Evolutionary conservation across 345 rosid genomes (phyloP).

Genomic region (Eucalyptus brandiana): DNA sequence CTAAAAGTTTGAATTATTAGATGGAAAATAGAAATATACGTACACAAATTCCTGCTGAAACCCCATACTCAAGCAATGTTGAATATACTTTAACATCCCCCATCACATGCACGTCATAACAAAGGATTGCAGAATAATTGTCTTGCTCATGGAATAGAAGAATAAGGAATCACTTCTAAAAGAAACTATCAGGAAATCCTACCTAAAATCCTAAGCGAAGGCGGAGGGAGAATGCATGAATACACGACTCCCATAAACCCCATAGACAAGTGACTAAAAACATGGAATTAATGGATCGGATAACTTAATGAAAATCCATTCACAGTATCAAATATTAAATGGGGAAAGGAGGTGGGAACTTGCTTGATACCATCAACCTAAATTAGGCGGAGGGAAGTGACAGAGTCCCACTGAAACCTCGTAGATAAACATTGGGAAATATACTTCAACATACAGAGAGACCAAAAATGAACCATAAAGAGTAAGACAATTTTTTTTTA

Average conservation of each 20-base stretch:
- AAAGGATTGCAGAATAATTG: not conserved
- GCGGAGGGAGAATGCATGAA: not conserved
- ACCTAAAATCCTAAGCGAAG: not conserved
- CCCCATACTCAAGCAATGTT: not conserved
- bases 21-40: not conserved
- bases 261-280: not conserved
- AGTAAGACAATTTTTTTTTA: not conserved
- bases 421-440: not conserved
- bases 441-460: not conserved
- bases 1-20: not conserved
- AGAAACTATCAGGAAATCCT: not conserved
- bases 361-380: not conserved
- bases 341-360: not conserved
- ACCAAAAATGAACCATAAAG: not conserved
- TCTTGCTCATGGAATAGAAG: not conserved
- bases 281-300: not conserved
- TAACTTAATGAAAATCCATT: not conserved
- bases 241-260: not conserved
- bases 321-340: not conserved
- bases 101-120: not conserved
- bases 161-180: not conserved
- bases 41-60: not conserved
- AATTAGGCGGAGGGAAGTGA: not conserved
- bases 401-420: not conserved
- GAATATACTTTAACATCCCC: not conserved